Percentiles rank a stretch among this genome's conserved stretches.
Conservation (phyloP, 371 early-diverging fungal genomes). For the Fennellomyces sp. region DNA sequence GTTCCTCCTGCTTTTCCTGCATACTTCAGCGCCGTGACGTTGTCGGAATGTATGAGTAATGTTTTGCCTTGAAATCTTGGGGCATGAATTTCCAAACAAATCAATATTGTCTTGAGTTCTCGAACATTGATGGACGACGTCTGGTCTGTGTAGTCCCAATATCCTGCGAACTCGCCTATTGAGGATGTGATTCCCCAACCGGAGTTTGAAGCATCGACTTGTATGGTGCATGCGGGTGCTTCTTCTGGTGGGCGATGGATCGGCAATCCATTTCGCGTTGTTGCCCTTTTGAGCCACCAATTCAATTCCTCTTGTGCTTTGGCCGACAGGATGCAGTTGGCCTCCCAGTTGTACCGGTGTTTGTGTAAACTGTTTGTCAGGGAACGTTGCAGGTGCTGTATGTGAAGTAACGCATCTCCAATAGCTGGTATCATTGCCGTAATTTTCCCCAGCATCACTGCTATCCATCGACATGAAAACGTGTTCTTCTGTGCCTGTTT, state of each 20-base stretch:
- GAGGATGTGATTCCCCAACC: conserved; percentile 6
- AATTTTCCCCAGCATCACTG: conserved; percentile 12
- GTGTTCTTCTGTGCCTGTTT: not conserved
- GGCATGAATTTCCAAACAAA: conserved; percentile 15
- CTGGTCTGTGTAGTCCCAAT: conserved; percentile 15
- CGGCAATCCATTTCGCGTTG: not conserved
- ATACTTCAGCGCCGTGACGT: conserved; percentile 23
- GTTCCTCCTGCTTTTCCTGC: conserved; percentile 19
- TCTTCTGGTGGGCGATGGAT: not conserved
- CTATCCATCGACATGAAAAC: conserved; percentile 15
- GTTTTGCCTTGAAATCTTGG: conserved; percentile 6
- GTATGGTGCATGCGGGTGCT: not conserved
- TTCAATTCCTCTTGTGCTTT: not conserved
- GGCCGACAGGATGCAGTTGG: not conserved
- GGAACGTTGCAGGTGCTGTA: conserved; percentile 15
- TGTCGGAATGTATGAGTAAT: conserved; percentile 16
- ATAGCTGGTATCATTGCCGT: not conserved
- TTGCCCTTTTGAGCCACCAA: conserved; percentile 1
- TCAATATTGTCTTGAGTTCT: conserved; percentile 20
- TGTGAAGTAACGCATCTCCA: conserved; percentile 10
- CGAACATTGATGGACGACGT: conserved; percentile 21
- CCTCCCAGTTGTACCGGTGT: conserved; percentile 11
- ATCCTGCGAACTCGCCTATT: conserved; percentile 3
- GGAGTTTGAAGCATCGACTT: conserved; percentile 11
- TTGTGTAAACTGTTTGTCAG: not conserved